Percentiles rank a stretch among this genome's conserved stretches.
Evolutionary conservation across 108 stramenopile genomes (phyloP).

Genomic region (Skeletonema menzelii): DNA sequence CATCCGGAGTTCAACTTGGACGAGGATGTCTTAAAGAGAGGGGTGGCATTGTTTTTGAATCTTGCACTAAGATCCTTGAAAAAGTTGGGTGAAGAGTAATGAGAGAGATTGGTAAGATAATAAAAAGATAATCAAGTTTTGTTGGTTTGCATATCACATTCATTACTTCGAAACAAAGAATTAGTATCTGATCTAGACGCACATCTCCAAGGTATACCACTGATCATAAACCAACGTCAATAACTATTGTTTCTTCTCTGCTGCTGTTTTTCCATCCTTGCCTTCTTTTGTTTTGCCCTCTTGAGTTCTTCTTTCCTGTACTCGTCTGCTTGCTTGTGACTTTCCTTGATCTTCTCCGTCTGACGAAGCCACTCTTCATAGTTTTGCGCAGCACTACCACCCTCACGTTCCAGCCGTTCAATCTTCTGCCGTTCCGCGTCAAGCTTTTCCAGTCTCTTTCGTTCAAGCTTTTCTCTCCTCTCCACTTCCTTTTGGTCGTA

Average conservation of each 20-base stretch:
- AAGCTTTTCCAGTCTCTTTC: constrained; percentile 30
- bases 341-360: constrained; percentile 18
- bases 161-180: too few species aligned
- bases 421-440: constrained; percentile 22
- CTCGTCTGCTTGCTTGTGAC: constrained; percentile 13
- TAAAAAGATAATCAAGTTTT: too few species aligned
- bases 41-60: constrained; percentile 83
- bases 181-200: not conserved
- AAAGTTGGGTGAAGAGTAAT: not conserved
- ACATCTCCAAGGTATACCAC: not conserved
- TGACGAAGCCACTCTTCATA: constrained; percentile 20
- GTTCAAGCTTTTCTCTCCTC: constrained; percentile 35
- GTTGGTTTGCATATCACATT: too few species aligned
- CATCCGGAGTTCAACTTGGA: constrained; percentile 88
- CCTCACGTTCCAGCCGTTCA: constrained; percentile 24
- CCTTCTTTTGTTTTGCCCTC: constrained; percentile 29
- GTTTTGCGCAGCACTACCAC: constrained; percentile 6
- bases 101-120: not conserved
- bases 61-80: constrained; percentile 73
- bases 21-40: constrained; percentile 69
- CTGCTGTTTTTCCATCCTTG: constrained; percentile 37
- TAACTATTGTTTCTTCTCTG: not conserved
- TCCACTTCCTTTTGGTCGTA: constrained; percentile 44
- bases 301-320: constrained; percentile 38
- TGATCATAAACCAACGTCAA: not conserved